Conservation (phyloP, 1,284 basidiomycete genomes). For the Pyrrhoderma lamaoense region DNA sequence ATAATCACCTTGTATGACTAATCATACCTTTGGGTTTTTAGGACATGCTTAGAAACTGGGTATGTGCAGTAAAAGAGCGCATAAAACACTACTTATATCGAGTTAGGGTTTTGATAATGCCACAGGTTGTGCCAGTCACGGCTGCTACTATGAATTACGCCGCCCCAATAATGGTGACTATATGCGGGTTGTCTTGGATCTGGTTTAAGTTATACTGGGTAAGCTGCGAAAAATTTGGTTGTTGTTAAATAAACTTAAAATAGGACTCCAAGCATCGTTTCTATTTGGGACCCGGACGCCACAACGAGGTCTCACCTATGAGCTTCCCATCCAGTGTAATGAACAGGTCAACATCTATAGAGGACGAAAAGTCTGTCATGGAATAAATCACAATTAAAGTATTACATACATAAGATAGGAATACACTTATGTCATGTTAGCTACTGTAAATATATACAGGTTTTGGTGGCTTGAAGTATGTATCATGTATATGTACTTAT, state of each 20-base stretch:
- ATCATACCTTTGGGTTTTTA: neutral
- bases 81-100: neutral
- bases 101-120: conserved; percentile 21
- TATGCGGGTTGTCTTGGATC: conserved; percentile 19
- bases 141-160: conserved; percentile 23
- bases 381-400: too few relatives aligned
- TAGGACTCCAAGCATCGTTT: conserved; percentile 11
- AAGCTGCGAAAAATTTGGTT: neutral
- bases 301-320: neutral
- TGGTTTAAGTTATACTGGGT: conserved; percentile 22
- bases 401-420: too few relatives aligned
- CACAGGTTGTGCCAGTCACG: conserved; percentile 21
- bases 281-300: conserved; percentile 14
- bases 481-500: too few relatives aligned
- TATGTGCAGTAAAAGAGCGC: conserved; percentile 3
- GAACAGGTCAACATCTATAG: too few relatives aligned
- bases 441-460: too few relatives aligned
- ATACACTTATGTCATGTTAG: too few relatives aligned
- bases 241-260: neutral
- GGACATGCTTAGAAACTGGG: conserved; percentile 22
- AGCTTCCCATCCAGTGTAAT: neutral
- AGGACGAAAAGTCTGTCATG: too few relatives aligned
- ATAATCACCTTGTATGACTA: too few relatives aligned
- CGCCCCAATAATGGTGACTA: conserved; percentile 21
- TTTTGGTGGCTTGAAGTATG: too few relatives aligned